These are phyloP conservation scores for Prunus yedoensis DNA, from an alignment of 331 rosid genomes.

Conservation along the genomic window DNA sequence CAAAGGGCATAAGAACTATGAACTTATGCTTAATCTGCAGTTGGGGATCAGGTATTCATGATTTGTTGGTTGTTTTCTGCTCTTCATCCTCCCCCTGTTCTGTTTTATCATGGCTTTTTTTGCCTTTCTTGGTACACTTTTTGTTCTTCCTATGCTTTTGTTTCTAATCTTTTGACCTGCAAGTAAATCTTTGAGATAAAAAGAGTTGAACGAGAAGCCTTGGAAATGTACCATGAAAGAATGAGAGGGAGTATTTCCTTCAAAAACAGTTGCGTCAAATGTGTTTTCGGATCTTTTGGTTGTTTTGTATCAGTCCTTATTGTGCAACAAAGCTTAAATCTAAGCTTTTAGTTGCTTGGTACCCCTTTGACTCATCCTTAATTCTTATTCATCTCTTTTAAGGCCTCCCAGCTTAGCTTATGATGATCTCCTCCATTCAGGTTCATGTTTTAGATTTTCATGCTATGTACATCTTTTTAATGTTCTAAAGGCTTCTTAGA, in stretches of 20 bases:
- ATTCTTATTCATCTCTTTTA: constrained; percentile 3
- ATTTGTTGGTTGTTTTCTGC: constrained; percentile 27
- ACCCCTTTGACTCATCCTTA: neutral
- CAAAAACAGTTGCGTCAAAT: neutral
- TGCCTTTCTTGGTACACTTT: neutral
- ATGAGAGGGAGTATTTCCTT: neutral
- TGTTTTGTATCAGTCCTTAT: neutral
- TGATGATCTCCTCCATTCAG: neutral
- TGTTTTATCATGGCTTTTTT: neutral
- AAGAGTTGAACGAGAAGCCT: constrained; percentile 1
- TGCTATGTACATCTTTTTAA: neutral
- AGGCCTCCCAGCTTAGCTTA: neutral
- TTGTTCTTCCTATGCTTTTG: neutral
- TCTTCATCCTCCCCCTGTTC: neutral
- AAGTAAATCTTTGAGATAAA: neutral
- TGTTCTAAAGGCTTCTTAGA: neutral
- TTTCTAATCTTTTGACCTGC: neutral
- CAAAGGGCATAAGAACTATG: constrained; percentile 87
- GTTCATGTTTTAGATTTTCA: constrained; percentile 9
- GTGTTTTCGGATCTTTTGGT: neutral
- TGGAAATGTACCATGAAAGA: neutral
- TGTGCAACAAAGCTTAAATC: neutral
- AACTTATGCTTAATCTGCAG: constrained; percentile 93
- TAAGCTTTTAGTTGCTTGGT: neutral
- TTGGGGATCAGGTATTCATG: constrained; percentile 83